These are phyloP conservation scores for Alectoria sarmentosa DNA, from an alignment of 495 filamentous ascomycete species.

Conservation along the genomic window DNA sequence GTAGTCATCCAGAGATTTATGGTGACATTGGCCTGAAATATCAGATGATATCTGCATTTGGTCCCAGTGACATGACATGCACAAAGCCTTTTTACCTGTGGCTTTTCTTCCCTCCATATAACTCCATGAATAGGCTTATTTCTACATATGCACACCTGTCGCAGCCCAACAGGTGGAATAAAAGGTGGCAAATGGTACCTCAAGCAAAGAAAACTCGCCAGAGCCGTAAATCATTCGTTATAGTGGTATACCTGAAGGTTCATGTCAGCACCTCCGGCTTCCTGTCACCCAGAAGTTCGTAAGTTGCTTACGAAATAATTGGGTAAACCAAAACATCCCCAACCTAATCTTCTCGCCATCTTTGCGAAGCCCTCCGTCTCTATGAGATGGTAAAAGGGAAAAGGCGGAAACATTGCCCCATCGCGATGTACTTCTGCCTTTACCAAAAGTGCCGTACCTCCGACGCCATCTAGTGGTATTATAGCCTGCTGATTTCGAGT, in stretches of 20 bases:
- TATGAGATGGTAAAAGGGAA: slow-evolving; percentile 92
- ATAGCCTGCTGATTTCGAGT: slow-evolving; percentile 51
- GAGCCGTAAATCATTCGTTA: slow-evolving; percentile 58
- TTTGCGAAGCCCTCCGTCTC: slow-evolving; percentile 98
- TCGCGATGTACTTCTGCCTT: slow-evolving; percentile 97
- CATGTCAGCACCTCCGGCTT: slow-evolving; percentile 19
- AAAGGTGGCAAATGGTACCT: not conserved
- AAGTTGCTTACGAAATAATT: slow-evolving; percentile 80
- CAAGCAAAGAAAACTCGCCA: slow-evolving; percentile 1
- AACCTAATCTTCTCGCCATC: slow-evolving; percentile 86
- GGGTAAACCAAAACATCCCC: slow-evolving; percentile 75
- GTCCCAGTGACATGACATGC: slow-evolving; percentile 12
- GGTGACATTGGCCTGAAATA: not conserved
- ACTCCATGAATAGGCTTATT: slow-evolving; percentile 6
- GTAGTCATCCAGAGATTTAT: slow-evolving; percentile 1
- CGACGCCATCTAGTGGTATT: slow-evolving; percentile 81
- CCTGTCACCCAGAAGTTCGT: not conserved
- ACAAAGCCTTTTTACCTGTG: slow-evolving; percentile 12
- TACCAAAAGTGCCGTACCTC: slow-evolving; percentile 86
- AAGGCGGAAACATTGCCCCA: slow-evolving; percentile 97
- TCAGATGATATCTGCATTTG: slow-evolving; percentile 11
- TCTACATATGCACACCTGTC: slow-evolving; percentile 12
- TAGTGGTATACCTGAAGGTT: slow-evolving; percentile 71
- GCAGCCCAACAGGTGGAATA: not conserved
- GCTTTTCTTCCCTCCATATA: not conserved